Evolutionary conservation across 2,329 filamentous ascomycete genomes (phyloP).

Genomic region (Coleophoma cylindrospora): DNA sequence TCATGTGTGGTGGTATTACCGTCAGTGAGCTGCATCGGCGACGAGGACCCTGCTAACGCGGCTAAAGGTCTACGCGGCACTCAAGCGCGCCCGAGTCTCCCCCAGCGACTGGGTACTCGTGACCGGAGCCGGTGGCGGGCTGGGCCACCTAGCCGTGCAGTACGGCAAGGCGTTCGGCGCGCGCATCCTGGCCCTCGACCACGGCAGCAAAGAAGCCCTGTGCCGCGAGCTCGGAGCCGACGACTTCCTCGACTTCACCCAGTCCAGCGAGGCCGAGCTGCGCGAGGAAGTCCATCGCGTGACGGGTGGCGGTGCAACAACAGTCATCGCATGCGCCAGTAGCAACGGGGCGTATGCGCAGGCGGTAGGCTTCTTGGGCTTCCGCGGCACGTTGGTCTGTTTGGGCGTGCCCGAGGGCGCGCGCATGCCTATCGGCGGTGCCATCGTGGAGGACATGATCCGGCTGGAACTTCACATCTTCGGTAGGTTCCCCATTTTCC

Average conservation of each 20-base stretch:
- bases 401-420: conserved; percentile 41
- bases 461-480: no score
- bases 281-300: conserved; percentile 47
- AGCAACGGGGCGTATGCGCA: conserved; percentile 41
- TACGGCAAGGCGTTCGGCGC: conserved; percentile 53
- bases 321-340: conserved; percentile 48
- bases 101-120: conserved; percentile 39
- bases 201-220: conserved; percentile 50
- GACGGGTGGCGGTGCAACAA: conserved; percentile 51
- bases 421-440: conserved; percentile 32
- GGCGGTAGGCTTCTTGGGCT: conserved; percentile 35
- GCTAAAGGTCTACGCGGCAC: no score
- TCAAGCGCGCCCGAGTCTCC: no score
- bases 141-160: conserved; percentile 56
- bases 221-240: conserved; percentile 54
- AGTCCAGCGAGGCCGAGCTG: conserved; percentile 40
- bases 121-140: conserved; percentile 51
- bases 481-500: no score
- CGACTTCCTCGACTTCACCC: conserved; percentile 56
- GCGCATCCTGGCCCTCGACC: conserved; percentile 60
- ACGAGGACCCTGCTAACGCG: conserved; percentile 35
- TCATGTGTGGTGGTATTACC: conserved; percentile 64
- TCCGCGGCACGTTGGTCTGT: conserved; percentile 41
- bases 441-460: conserved; percentile 12
- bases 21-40: conserved; percentile 46